These are phyloP conservation scores for Corynespora cassiicola DNA, from an alignment of 2,329 filamentous ascomycete genomes.

Conservation along the genomic window DNA sequence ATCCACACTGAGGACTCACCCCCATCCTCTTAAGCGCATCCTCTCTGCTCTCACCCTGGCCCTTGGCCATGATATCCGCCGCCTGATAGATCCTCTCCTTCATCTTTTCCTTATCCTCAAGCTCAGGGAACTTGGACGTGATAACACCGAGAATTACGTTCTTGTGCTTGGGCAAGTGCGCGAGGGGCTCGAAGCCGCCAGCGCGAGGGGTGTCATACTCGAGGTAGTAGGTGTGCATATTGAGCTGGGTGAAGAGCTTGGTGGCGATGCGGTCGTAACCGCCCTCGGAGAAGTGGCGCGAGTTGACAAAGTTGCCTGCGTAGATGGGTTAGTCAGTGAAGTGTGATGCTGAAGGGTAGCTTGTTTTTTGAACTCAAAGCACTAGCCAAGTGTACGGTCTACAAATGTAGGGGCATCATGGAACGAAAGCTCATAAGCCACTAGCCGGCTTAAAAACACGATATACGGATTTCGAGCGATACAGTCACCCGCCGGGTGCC, in stretches of 20 bases:
- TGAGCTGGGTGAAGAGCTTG: constrained; percentile 34
- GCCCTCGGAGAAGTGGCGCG: constrained; percentile 51
- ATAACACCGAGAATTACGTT: constrained; percentile 52
- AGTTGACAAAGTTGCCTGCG: constrained; percentile 53
- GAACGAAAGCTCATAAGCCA: too few species aligned
- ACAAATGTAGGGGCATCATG: too few species aligned
- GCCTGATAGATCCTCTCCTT: constrained; percentile 47
- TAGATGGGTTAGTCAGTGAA: too few species aligned
- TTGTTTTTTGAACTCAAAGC: too few species aligned
- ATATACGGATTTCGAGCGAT: too few species aligned
- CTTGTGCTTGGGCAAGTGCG: constrained; percentile 48
- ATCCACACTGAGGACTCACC: constrained; percentile 36
- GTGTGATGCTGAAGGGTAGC: too few species aligned
- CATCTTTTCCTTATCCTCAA: constrained; percentile 52
- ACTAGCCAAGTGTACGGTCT: too few species aligned
- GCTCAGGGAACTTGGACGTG: constrained; percentile 49
- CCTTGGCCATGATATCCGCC: constrained; percentile 71
- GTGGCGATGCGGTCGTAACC: constrained; percentile 51
- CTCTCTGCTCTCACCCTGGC: constrained; percentile 66
- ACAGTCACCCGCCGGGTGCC: too few species aligned
- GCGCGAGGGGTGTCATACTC: constrained; percentile 53
- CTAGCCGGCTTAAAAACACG: too few species aligned
- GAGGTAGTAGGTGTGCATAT: constrained; percentile 40
- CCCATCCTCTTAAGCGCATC: constrained; percentile 69
- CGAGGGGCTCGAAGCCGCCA: constrained; percentile 52